These are phyloP conservation scores for Monosporozyma aerobia DNA, from an alignment of 805 yeast species.

Conservation along the genomic window DNA sequence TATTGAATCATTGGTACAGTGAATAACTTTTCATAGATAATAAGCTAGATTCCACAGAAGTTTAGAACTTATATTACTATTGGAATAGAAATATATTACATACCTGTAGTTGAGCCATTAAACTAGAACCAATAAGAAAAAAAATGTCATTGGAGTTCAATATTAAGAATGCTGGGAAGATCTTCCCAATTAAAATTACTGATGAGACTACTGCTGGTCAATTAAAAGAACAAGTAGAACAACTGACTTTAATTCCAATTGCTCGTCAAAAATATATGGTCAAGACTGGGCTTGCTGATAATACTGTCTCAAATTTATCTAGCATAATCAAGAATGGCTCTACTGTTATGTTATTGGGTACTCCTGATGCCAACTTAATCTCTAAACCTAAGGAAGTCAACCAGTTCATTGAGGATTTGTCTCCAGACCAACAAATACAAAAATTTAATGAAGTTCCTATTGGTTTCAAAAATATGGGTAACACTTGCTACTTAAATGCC, in stretches of 20 bases:
- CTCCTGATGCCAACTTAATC: conserved; percentile 59
- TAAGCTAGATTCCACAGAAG: too few relatives aligned
- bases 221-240: conserved; percentile 58
- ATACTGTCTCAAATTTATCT: conserved; percentile 34
- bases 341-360: conserved; percentile 81
- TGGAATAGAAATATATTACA: neutral
- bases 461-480: conserved; percentile 90
- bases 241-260: conserved; percentile 73
- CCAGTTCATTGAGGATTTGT: conserved; percentile 63
- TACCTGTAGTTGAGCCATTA: neutral
- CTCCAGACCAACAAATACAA: conserved; percentile 28
- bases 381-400: conserved; percentile 44
- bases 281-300: conserved; percentile 79
- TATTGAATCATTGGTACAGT: neutral
- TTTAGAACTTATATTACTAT: neutral
- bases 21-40: too few relatives aligned
- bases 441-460: conserved; percentile 56
- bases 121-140: neutral
- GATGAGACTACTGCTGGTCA: conserved; percentile 37
- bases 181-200: conserved; percentile 38
- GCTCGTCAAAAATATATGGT: conserved; percentile 84
- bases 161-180: conserved; percentile 63
- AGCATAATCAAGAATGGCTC: conserved; percentile 55
- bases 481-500: conserved; percentile 91
- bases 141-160: conserved; percentile 12